Percentiles rank a stretch among this genome's conserved stretches.
These are phyloP conservation scores for Nannochloris sp. DNA, from an alignment of 139 green algal species.

Conservation along the genomic window DNA sequence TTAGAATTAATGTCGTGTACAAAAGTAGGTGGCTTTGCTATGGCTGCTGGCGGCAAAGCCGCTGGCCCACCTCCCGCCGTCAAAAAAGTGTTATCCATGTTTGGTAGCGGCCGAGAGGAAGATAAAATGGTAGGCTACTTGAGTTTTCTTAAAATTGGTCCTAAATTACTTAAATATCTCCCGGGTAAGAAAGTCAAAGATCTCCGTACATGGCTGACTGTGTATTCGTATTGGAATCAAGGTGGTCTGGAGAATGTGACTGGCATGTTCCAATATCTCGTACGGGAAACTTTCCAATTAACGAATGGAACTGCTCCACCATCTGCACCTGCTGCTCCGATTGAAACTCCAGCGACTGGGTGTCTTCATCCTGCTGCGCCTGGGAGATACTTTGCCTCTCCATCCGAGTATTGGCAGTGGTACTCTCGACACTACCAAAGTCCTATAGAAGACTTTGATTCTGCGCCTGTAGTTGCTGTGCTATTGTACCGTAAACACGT, in stretches of 20 bases:
- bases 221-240: slow-evolving; percentile 96
- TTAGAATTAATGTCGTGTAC: slow-evolving; percentile 93
- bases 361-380: slow-evolving; percentile 79
- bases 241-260: slow-evolving; percentile 71
- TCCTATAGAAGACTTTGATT: slow-evolving; percentile 27
- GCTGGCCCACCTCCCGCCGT: slow-evolving; percentile 84
- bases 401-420: slow-evolving; percentile 78
- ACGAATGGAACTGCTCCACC: slow-evolving; percentile 2
- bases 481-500: slow-evolving; percentile 99
- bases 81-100: slow-evolving; percentile 85
- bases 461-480: slow-evolving; percentile 56
- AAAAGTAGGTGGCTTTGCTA: slow-evolving; percentile 56
- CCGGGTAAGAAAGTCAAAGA: slow-evolving; percentile 84
- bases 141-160: slow-evolving; percentile 86
- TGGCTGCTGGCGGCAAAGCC: slow-evolving; percentile 51
- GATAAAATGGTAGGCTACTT: slow-evolving; percentile 92
- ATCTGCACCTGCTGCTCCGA: slow-evolving; percentile 6
- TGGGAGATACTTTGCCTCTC: slow-evolving; percentile 58
- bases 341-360: slow-evolving; percentile 85
- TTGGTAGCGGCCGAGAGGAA: slow-evolving; percentile 85
- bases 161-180: slow-evolving; percentile 93
- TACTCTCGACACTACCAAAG: slow-evolving; percentile 50
- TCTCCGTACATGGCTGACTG: slow-evolving; percentile 88
- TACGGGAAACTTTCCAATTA: slow-evolving; percentile 53
- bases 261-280: slow-evolving; percentile 85